Percentiles rank a stretch among this genome's conserved stretches.
Conservation (phyloP, 345 rosid species). For the Nephelium lappaceum region DNA sequence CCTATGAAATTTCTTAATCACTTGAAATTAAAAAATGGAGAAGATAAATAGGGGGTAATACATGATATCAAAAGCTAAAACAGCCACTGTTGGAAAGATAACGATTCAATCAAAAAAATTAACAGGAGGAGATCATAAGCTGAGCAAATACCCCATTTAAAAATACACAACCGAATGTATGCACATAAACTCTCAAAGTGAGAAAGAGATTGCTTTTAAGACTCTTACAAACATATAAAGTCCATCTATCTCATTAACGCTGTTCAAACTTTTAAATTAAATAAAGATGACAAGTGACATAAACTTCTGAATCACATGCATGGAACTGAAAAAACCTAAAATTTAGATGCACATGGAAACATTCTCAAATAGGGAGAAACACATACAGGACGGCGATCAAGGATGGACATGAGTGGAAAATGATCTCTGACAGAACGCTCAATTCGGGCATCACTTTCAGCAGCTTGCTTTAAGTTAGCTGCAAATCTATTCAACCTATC, state of each 20-base stretch:
- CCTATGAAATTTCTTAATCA: not conserved
- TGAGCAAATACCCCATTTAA: not conserved
- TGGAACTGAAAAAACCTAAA: not conserved
- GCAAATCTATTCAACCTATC: constrained; percentile 95
- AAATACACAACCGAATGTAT: not conserved
- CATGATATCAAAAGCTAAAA: constrained; percentile 14
- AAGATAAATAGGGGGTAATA: not conserved
- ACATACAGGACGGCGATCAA: constrained; percentile 85
- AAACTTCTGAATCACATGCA: not conserved
- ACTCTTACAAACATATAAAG: not conserved
- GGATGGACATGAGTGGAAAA: constrained; percentile 80
- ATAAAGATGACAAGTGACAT: not conserved
- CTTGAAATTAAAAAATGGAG: not conserved
- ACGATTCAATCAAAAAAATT: not conserved
- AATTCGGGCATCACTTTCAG: constrained; percentile 90
- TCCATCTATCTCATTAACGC: not conserved
- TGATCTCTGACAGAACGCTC: constrained; percentile 95
- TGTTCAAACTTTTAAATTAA: not conserved
- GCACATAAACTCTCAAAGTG: not conserved
- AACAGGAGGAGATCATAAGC: not conserved
- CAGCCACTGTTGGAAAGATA: not conserved
- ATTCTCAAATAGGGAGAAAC: not conserved
- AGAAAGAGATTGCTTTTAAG: not conserved
- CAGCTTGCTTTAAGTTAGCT: constrained; percentile 93
- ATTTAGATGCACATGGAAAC: not conserved